These are phyloP conservation scores for Lactarius evosmus DNA, from an alignment of 768 basidiomycete species.

Conservation along the genomic window DNA sequence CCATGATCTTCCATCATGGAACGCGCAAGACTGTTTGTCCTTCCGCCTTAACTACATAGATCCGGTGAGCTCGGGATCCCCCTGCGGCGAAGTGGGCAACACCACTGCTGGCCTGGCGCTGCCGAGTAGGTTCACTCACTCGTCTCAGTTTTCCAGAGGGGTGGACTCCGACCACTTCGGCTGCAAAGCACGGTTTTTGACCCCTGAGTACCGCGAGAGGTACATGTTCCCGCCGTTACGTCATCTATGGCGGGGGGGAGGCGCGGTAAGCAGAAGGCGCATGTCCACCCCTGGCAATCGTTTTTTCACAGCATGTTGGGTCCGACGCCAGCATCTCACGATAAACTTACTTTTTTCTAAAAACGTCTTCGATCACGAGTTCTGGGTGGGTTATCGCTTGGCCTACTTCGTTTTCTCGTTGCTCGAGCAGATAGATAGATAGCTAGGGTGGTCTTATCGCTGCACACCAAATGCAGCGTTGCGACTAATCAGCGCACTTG, in stretches of 20 bases:
- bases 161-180: neutral
- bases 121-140: neutral
- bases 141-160: neutral
- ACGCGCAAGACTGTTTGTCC: neutral
- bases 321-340: neutral
- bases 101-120: neutral
- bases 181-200: neutral
- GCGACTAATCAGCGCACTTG: neutral
- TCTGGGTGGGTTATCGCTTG: neutral
- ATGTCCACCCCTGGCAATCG: neutral
- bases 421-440: neutral
- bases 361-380: neutral
- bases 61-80: neutral
- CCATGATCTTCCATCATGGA: neutral
- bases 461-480: neutral
- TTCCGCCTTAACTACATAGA: neutral
- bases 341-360: neutral
- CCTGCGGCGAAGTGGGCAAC: neutral
- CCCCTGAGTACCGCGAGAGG: neutral
- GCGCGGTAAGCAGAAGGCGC: neutral
- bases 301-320: neutral
- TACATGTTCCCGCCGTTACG: neutral
- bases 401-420: neutral
- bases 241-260: neutral
- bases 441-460: neutral